These are phyloP conservation scores for Rhodamnia argentea DNA, from an alignment of 345 rosid species.

Conservation along the genomic window DNA sequence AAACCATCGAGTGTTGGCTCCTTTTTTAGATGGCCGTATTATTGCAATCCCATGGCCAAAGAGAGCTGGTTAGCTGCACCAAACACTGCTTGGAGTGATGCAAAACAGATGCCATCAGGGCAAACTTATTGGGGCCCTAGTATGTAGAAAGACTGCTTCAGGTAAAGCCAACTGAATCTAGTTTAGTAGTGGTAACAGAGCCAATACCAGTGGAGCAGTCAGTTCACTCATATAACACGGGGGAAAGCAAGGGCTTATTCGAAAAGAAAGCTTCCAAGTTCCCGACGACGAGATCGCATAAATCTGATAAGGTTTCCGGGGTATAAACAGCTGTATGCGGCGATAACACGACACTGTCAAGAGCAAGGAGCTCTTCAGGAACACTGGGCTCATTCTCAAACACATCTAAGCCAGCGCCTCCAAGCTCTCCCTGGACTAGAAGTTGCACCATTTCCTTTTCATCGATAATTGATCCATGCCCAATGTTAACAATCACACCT, in stretches of 20 bases:
- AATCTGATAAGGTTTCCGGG: conserved; percentile 17
- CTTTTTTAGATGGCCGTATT: not conserved
- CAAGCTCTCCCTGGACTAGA: conserved; percentile 29
- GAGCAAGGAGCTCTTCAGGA: conserved; percentile 20
- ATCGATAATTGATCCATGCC: conserved; percentile 40
- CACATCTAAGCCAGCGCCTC: conserved; percentile 57
- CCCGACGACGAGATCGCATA: conserved; percentile 17
- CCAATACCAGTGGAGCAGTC: not conserved
- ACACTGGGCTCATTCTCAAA: conserved; percentile 46
- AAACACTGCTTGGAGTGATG: not conserved
- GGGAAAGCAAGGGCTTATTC: conserved; percentile 18
- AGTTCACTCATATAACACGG: not conserved
- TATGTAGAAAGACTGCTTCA: not conserved
- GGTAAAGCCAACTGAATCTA: not conserved
- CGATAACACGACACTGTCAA: conserved; percentile 37
- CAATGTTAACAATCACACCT: conserved; percentile 41
- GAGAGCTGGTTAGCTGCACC: not conserved
- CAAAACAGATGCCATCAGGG: not conserved
- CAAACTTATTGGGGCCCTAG: not conserved
- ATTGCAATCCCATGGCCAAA: rapidly evolving
- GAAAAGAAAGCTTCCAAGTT: conserved; percentile 52
- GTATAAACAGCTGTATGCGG: conserved; percentile 31
- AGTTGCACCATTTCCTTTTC: conserved; percentile 41
- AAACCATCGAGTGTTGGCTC: not conserved
- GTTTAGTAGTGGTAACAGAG: not conserved